Conservation (phyloP, 345 rosid genomes). For the Psidium friedrichsthalianum region DNA sequence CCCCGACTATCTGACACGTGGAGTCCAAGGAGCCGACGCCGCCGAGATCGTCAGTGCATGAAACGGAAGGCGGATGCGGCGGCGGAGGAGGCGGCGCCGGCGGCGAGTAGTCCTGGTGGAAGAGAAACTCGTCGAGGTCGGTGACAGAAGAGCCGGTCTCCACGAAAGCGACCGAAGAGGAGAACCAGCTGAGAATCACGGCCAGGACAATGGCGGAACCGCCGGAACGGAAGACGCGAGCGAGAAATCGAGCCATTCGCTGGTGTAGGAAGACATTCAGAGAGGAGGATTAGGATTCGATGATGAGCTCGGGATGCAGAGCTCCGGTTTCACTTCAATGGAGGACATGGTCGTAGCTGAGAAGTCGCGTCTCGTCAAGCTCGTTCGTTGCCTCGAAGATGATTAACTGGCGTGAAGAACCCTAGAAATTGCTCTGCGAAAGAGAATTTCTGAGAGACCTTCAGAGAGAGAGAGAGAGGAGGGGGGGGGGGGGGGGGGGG, state of each 20-base stretch:
- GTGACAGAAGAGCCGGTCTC: constrained; percentile 21
- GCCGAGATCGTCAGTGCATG: constrained; percentile 83
- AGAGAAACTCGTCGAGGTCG: constrained; percentile 37
- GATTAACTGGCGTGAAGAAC: constrained; percentile 21
- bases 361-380: not conserved
- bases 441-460: constrained; percentile 7
- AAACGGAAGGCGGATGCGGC: constrained; percentile 83
- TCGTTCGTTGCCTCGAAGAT: not conserved
- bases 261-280: constrained; percentile 42
- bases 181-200: constrained; percentile 12
- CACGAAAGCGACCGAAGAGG: constrained; percentile 7
- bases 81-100: constrained; percentile 98
- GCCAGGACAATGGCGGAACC: not conserved
- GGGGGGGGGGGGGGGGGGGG: not conserved
- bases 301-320: constrained; percentile 3
- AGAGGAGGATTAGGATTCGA: constrained; percentile 23
- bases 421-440: constrained; percentile 14
- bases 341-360: not conserved
- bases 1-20: constrained; percentile 72
- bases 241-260: constrained; percentile 49
- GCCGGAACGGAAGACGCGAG: constrained; percentile 5
- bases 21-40: constrained; percentile 82
- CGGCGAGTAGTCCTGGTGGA: constrained; percentile 91
- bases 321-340: not conserved
- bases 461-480: constrained; percentile 3